These are phyloP conservation scores for Fusarium drepaniforme DNA, from an alignment of 2,329 filamentous ascomycete genomes.

Conservation along the genomic window DNA sequence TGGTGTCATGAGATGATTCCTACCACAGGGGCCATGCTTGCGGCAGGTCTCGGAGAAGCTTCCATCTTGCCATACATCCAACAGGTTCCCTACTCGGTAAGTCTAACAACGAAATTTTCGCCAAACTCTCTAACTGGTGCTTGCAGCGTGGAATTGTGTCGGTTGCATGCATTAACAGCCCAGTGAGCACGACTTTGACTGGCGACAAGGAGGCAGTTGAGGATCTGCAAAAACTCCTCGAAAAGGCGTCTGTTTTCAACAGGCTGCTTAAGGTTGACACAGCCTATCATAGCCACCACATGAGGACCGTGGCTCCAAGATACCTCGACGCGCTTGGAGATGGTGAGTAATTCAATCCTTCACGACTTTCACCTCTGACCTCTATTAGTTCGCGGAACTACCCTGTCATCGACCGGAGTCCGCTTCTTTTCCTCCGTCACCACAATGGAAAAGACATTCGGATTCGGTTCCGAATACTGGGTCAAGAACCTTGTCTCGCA, in stretches of 20 bases:
- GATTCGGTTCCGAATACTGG: conserved; percentile 36
- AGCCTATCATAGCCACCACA: conserved; percentile 58
- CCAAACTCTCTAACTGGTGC: not conserved
- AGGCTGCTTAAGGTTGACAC: conserved; percentile 51
- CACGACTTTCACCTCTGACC: not conserved
- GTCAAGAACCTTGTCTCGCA: conserved; percentile 33
- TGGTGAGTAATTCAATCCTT: not conserved
- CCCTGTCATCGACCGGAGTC: not conserved
- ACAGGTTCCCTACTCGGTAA: not conserved
- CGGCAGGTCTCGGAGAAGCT: conserved; percentile 3
- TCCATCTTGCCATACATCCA: not conserved
- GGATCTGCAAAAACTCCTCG: conserved; percentile 27
- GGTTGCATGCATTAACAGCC: conserved; percentile 43
- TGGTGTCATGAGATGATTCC: not conserved
- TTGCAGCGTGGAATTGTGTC: conserved; percentile 1
- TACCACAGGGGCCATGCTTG: conserved; percentile 9
- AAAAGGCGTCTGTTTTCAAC: conserved; percentile 37
- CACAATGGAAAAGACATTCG: not conserved
- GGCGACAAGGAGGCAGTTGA: conserved; percentile 40
- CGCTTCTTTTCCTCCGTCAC: conserved; percentile 17
- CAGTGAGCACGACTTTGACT: conserved; percentile 39
- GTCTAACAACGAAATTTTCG: not conserved
- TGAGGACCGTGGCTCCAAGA: conserved; percentile 37
- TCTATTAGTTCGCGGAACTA: not conserved
- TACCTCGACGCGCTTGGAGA: conserved; percentile 11